phyloP scores from a whole-genome alignment of 1,139 yeast species.

The Hyphopichia wangnamkhiaoensis region DNA sequence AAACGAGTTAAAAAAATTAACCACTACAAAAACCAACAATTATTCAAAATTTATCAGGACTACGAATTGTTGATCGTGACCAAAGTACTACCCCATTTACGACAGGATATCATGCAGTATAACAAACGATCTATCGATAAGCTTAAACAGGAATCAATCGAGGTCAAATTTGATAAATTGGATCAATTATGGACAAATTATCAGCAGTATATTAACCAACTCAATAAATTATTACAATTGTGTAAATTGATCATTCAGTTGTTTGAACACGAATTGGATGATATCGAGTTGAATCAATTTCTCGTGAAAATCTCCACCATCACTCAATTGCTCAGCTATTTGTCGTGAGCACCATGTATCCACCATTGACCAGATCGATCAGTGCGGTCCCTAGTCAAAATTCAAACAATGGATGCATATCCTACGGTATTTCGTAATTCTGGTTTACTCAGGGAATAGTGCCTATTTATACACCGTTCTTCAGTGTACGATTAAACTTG shows the following conservation, averaged over 20 bases:
- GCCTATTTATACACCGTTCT: too few species aligned
- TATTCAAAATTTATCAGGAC: constrained; percentile 22
- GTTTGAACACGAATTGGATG: constrained; percentile 7
- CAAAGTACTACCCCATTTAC: constrained; percentile 31
- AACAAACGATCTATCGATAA: constrained; percentile 3
- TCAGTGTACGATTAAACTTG: too few species aligned
- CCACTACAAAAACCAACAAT: constrained; percentile 21
- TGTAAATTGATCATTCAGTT: constrained; percentile 11
- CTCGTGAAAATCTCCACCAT: constrained; percentile 12
- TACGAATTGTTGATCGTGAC: constrained; percentile 30
- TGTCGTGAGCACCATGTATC: neutral
- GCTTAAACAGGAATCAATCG: constrained; percentile 4
- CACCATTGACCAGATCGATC: neutral
- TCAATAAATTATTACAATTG: constrained; percentile 12
- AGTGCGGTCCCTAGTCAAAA: too few species aligned
- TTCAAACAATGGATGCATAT: too few species aligned
- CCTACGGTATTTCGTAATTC: too few species aligned
- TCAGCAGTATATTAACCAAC: constrained; percentile 12
- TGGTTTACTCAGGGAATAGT: too few species aligned
- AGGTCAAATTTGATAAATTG: constrained; percentile 12
- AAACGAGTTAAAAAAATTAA: constrained; percentile 19
- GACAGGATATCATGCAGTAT: constrained; percentile 20
- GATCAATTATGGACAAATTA: constrained; percentile 18
- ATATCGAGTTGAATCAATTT: constrained; percentile 9
- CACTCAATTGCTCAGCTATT: constrained; percentile 4